Base-by-base conservation (phyloP, 805 yeast genomes). In the Lachancea mirantina region DNA sequence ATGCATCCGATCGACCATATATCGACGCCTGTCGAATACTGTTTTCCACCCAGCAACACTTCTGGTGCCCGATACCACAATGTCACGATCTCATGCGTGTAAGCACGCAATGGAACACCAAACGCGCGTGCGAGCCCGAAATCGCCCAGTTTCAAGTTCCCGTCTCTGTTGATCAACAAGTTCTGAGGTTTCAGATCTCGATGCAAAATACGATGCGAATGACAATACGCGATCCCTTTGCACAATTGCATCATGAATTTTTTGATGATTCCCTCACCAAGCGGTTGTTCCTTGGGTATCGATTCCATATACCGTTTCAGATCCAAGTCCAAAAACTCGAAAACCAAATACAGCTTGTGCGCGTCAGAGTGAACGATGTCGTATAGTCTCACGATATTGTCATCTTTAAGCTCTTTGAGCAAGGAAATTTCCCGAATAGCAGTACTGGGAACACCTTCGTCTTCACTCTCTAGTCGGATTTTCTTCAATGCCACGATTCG, bases 1-100 rank as follows among this genome's bases (percentile, higher is more conserved):
- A 92, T 92, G 62, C 98, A 92, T 10, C 98, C 98, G 10, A 95
- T 94, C 11, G 96, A 85, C 98, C 98, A 92, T 64, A 92, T 84
- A 56, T 92, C 98, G 40, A 92, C 94, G 6, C 96, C 88, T 0
- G 98, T 92, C 28, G 95, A 83, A 61, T 92, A 92, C 36, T 94
- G 89, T 47, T 96, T 76, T 3, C 95, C 85, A 2, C 98, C 98
- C 52, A 92, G 69, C 32, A 92, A 65, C 19, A 92, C 97, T 55
- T 89, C 98, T 0, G 98, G 98, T 0, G 97, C 96, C 43, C 98
- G 74, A 61, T 89, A 89, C 98, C 98, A 92, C 42, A 92, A 65
- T 0, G 98, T 92, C 27, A 92, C 98, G 33, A 92, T 97, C 58
- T 92, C 98, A 59, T 89, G 92, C 14, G 96, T 84, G 53, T 88